A percentile compares a stretch with the other conserved stretches of the same genome.
These are phyloP conservation scores for Taphrina pruni DNA, from an alignment of 1,139 yeast genomes.

Conservation along the genomic window DNA sequence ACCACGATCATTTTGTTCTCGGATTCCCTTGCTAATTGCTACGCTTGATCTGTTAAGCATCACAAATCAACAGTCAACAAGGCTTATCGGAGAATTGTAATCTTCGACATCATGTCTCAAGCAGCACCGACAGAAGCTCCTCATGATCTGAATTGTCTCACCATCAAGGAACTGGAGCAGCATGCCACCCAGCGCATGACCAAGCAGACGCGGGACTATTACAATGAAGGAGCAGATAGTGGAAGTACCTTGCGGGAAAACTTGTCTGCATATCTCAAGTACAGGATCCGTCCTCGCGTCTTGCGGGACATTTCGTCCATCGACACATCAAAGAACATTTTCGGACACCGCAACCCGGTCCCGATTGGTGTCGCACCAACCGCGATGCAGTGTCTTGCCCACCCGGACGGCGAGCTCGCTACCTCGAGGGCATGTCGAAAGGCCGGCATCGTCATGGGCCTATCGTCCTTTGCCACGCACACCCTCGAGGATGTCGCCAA, in stretches of 20 bases:
- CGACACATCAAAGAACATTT: conserved; percentile 54
- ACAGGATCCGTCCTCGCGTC: conserved; percentile 57
- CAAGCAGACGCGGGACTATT: conserved; percentile 52
- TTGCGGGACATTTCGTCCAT: conserved; percentile 55
- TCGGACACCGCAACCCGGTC: conserved; percentile 56
- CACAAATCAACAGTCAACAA: too few species aligned
- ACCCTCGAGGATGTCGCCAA: conserved; percentile 51
- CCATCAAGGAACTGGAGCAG: conserved; percentile 51
- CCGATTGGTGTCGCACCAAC: conserved; percentile 64
- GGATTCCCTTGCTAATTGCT: too few species aligned
- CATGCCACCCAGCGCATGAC: conserved; percentile 45
- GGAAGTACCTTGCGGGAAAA: conserved; percentile 52
- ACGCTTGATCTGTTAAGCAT: too few species aligned
- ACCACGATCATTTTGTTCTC: too few species aligned
- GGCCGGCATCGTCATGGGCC: conserved; percentile 52
- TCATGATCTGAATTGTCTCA: conserved; percentile 26
- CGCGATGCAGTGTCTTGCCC: conserved; percentile 69
- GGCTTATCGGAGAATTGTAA: too few species aligned
- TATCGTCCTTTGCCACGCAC: conserved; percentile 51
- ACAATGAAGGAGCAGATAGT: conserved; percentile 54
- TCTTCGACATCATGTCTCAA: conserved; percentile 6
- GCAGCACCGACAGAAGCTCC: conserved; percentile 21
- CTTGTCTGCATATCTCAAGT: conserved; percentile 49
- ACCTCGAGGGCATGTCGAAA: conserved; percentile 52
- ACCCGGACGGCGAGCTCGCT: conserved; percentile 65